Conservation (phyloP, 306 rosid genomes). For the Lathyrus tuberosus region DNA sequence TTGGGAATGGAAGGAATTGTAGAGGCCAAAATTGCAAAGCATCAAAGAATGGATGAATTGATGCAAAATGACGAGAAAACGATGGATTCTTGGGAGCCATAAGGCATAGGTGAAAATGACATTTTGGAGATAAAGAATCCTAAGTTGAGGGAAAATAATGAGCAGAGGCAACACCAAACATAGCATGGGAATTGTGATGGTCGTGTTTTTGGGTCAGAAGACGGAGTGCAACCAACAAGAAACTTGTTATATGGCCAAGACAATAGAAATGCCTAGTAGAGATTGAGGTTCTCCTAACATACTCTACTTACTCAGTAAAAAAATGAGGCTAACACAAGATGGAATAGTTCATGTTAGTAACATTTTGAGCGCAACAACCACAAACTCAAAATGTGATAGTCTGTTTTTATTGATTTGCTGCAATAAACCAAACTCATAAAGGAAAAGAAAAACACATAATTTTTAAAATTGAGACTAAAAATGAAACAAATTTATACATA, state of each 20-base stretch:
- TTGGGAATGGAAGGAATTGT: not conserved
- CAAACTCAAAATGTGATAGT: not conserved
- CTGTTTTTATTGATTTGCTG: not conserved
- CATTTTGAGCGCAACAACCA: not conserved
- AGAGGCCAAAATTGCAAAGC: not conserved
- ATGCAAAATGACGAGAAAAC: not conserved
- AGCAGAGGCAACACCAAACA: too few species aligned
- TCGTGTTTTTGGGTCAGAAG: too few species aligned
- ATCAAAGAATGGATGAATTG: not conserved
- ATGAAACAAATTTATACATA: not conserved
- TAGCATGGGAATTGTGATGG: too few species aligned
- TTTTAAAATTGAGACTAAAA: not conserved
- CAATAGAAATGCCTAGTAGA: too few species aligned
- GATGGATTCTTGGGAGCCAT: not conserved
- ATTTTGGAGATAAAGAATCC: too few species aligned
- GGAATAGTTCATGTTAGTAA: not conserved
- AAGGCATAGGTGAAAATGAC: not conserved
- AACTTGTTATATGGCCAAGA: too few species aligned
- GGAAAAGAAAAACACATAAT: not conserved
- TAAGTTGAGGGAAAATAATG: too few species aligned
- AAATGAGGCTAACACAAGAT: not conserved
- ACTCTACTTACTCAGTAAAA: not conserved
- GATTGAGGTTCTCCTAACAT: too few species aligned
- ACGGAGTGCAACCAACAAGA: too few species aligned
- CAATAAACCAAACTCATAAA: not conserved